phyloP scores from a whole-genome alignment of 306 rosid genomes.

The Inga leiocalycina region DNA sequence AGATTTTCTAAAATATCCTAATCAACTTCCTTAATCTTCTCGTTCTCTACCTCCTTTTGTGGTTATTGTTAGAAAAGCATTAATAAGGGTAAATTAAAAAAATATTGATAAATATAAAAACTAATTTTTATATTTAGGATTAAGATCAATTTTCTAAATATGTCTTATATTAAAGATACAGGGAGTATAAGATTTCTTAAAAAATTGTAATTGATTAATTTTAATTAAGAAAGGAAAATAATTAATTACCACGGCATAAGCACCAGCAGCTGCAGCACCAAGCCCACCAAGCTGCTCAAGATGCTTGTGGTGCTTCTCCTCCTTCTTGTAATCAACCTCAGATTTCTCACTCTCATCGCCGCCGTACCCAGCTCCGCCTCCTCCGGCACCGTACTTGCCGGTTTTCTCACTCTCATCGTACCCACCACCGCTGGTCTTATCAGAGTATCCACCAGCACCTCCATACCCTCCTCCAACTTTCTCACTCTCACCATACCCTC shows the following conservation, averaged over 20 bases:
- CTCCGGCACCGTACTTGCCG: background rate
- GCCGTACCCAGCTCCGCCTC: conserved; percentile 18
- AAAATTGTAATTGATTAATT: too few species aligned
- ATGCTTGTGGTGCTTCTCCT: conserved; percentile 80
- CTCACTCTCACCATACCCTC: background rate
- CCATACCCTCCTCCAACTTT: background rate
- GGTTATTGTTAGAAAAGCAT: too few species aligned
- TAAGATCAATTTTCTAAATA: too few species aligned
- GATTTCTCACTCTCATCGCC: background rate
- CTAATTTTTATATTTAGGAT: too few species aligned
- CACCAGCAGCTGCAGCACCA: conserved; percentile 64
- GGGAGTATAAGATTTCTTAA: too few species aligned
- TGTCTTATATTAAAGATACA: too few species aligned
- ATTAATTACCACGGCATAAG: conserved; percentile 67
- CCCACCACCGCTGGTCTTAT: background rate
- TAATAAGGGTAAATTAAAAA: too few species aligned
- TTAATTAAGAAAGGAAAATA: too few species aligned
- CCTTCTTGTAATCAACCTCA: conserved; percentile 59
- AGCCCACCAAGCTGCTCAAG: conserved; percentile 59
- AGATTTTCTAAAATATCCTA: too few species aligned
- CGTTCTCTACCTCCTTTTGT: too few species aligned
- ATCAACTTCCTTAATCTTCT: too few species aligned
- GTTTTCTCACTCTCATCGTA: conserved; percentile 8
- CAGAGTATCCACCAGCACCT: background rate
- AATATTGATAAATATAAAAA: too few species aligned